Evolutionary conservation across 495 filamentous ascomycete genomes (phyloP).

Genomic region (Tuber aestivum): DNA sequence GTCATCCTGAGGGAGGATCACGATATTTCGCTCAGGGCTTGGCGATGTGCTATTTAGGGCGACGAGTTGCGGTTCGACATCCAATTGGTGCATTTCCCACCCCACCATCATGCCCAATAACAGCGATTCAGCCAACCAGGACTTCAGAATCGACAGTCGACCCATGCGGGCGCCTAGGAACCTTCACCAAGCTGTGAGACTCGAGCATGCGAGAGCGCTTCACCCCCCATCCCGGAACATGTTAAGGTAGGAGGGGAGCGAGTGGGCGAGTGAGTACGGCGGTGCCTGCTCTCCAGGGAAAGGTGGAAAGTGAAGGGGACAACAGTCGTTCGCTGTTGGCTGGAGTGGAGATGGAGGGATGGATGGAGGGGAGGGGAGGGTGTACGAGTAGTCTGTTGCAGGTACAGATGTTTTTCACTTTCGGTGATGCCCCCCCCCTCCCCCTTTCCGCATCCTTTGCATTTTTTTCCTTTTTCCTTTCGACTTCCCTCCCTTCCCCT

Average conservation of each 20-base stretch:
- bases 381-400: background rate
- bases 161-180: background rate
- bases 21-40: background rate
- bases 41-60: slow-evolving; percentile 1
- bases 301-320: background rate
- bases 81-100: slow-evolving; percentile 3
- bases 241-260: too few relatives aligned
- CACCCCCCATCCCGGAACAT: background rate
- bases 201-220: slow-evolving; percentile 2
- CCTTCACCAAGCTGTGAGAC: background rate
- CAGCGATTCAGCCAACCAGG: background rate
- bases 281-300: background rate
- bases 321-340: slow-evolving; percentile 1
- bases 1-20: background rate
- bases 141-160: background rate
- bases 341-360: slow-evolving; percentile 7
- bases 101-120: background rate
- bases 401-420: background rate
- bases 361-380: background rate
- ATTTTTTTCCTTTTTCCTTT: background rate
- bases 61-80: background rate
- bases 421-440: background rate
- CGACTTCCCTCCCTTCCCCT: background rate
- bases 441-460: background rate
- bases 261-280: background rate